Conservation (phyloP, 2,329 filamentous ascomycete genomes). For the Stagonosporopsis vannaccii region DNA sequence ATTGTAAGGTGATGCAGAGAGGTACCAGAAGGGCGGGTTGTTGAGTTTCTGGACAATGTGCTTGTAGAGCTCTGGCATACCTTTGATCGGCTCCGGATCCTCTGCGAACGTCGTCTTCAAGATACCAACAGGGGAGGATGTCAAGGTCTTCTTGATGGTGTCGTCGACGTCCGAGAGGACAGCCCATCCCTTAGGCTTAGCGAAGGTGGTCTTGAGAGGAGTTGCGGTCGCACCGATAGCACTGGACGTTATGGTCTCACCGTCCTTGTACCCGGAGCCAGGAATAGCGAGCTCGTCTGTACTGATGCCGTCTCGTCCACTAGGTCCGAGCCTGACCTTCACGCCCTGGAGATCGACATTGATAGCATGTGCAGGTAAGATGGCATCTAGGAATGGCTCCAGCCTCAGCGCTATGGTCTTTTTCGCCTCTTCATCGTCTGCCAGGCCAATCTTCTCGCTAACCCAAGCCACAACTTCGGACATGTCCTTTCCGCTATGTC, state of each 20-base stretch:
- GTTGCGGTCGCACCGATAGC: conserved; percentile 50
- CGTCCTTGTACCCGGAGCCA: conserved; percentile 52
- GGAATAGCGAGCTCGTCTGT: conserved; percentile 63
- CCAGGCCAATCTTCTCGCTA: conserved; percentile 72
- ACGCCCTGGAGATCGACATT: conserved; percentile 65
- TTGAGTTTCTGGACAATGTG: conserved; percentile 64
- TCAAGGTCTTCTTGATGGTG: conserved; percentile 91
- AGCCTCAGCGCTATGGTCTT: conserved; percentile 71
- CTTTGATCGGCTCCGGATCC: conserved; percentile 71
- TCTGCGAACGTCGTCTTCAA: conserved; percentile 84
- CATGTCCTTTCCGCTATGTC: conserved; percentile 71
- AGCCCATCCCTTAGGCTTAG: conserved; percentile 80
- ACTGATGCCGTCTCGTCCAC: conserved; percentile 75
- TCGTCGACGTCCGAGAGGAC: conserved; percentile 93
- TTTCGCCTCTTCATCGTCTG: conserved; percentile 57
- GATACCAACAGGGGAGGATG: conserved; percentile 80
- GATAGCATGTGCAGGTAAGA: conserved; percentile 74
- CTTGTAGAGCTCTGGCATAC: conserved; percentile 86
- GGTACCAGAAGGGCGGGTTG: conserved; percentile 84
- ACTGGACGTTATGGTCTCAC: conserved; percentile 38
- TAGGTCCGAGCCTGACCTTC: conserved; percentile 66
- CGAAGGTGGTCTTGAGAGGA: conserved; percentile 75
- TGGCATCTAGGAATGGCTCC: conserved; percentile 78
- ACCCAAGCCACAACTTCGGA: conserved; percentile 74
- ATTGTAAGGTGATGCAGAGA: conserved; percentile 93